phyloP scores from a whole-genome alignment of 2,329 filamentous ascomycete genomes.

The Neonectria coccinea region DNA sequence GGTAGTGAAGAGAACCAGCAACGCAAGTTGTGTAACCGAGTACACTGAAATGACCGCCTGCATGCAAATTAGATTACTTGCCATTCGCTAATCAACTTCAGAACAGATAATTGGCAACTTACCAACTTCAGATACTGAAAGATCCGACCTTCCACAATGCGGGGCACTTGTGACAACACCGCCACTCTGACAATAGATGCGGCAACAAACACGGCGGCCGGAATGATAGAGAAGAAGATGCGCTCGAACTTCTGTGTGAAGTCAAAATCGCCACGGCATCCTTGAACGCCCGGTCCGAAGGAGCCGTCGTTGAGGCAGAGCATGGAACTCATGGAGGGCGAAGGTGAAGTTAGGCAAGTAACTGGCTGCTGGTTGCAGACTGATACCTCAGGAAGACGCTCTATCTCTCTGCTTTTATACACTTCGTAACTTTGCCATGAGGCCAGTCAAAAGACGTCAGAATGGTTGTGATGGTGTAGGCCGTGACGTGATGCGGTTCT shows the following conservation, averaged over 20 bases:
- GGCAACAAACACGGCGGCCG: constrained; percentile 54
- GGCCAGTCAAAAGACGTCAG: not conserved
- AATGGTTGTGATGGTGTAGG: not conserved
- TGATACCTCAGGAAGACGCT: not conserved
- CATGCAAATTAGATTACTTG: too few species aligned
- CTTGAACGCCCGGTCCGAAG: constrained; percentile 58
- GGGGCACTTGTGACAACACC: constrained; percentile 47
- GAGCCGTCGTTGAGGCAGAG: constrained; percentile 52
- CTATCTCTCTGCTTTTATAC: not conserved
- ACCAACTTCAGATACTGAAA: constrained; percentile 51
- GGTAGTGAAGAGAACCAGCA: constrained; percentile 48
- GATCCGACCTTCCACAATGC: constrained; percentile 50
- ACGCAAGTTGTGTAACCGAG: constrained; percentile 47
- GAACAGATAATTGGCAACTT: constrained; percentile 20
- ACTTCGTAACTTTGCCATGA: not conserved
- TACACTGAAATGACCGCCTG: constrained; percentile 45
- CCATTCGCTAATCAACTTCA: too few species aligned
- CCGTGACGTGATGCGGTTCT: not conserved
- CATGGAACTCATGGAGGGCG: constrained; percentile 37
- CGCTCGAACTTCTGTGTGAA: constrained; percentile 64
- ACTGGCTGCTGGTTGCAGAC: not conserved
- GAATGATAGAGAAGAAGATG: constrained; percentile 59
- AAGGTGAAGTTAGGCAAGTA: not conserved
- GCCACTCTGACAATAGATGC: constrained; percentile 50
- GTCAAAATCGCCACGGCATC: constrained; percentile 62